These are phyloP conservation scores for Stereocaulon alpinum DNA, from an alignment of 495 filamentous ascomycete species.

Conservation along the genomic window DNA sequence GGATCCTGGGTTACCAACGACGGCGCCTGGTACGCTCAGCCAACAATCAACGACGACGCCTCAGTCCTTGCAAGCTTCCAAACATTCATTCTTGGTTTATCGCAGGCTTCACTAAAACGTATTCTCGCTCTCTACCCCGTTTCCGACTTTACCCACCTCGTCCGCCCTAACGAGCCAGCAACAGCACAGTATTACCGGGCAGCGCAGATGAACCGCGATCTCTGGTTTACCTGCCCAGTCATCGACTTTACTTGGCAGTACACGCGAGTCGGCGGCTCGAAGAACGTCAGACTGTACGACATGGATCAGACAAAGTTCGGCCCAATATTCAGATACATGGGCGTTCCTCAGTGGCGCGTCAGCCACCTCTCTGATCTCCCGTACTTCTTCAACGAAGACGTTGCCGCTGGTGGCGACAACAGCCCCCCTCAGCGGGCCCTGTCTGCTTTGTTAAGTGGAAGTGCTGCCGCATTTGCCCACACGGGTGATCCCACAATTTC, in stretches of 20 bases:
- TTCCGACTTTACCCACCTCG: slow-evolving; percentile 28
- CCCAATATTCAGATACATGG: slow-evolving; percentile 25
- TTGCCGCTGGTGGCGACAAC: slow-evolving; percentile 22
- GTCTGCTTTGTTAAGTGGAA: slow-evolving; percentile 4
- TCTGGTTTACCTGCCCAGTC: slow-evolving; percentile 37
- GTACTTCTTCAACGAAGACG: slow-evolving; percentile 32
- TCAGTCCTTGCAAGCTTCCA: slow-evolving; percentile 26
- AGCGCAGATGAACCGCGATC: slow-evolving; percentile 36
- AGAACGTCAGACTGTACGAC: slow-evolving; percentile 31
- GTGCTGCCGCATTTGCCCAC: slow-evolving; percentile 4
- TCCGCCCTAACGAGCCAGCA: slow-evolving; percentile 11
- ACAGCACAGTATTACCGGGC: slow-evolving; percentile 36
- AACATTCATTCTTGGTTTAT: slow-evolving; percentile 22
- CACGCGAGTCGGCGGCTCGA: slow-evolving; percentile 22
- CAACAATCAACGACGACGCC: slow-evolving; percentile 20
- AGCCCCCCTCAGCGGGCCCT: slow-evolving; percentile 18
- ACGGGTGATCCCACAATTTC: slow-evolving; percentile 2
- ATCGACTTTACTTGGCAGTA: slow-evolving; percentile 32
- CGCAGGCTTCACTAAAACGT: slow-evolving; percentile 21
- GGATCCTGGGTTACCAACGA: slow-evolving; percentile 29
- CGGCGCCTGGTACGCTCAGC: slow-evolving; percentile 27
- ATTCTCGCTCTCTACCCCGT: slow-evolving; percentile 29
- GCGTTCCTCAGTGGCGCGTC: slow-evolving; percentile 29
- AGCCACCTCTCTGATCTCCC: slow-evolving; percentile 38
- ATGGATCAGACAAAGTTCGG: slow-evolving; percentile 36